Evolutionary conservation across 345 rosid genomes (phyloP).

Genomic region (Ricinus communis): DNA sequence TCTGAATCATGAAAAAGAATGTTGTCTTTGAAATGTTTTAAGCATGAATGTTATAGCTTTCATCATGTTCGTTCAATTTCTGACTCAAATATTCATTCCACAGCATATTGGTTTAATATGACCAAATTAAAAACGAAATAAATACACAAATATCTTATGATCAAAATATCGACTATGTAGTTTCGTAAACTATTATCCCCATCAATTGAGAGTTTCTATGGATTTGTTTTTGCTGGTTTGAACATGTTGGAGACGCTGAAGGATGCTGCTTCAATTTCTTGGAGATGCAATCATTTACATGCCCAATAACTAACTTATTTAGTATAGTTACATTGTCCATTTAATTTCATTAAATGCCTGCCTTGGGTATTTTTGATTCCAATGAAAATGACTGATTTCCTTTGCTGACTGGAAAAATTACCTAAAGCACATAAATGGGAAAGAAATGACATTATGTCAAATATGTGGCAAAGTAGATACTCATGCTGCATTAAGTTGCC

Average conservation of each 20-base stretch:
- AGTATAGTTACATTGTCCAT: background rate
- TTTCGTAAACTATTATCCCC: background rate
- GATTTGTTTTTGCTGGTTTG: background rate
- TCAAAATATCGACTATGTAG: background rate
- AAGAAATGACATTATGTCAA: background rate
- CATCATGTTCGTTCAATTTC: background rate
- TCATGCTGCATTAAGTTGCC: background rate
- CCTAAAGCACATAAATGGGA: background rate
- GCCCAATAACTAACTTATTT: background rate
- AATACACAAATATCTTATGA: background rate
- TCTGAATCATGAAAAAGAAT: background rate
- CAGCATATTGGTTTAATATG: background rate
- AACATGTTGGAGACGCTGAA: background rate
- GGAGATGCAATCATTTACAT: background rate
- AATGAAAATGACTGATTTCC: background rate
- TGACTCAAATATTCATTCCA: background rate
- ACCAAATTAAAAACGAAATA: too few relatives aligned
- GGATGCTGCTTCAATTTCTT: background rate
- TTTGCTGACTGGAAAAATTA: background rate
- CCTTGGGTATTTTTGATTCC: background rate
- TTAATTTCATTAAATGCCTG: background rate
- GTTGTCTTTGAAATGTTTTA: background rate
- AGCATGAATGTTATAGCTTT: background rate
- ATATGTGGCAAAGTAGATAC: background rate
- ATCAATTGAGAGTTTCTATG: background rate